Conservation (phyloP, 2,329 filamentous ascomycete species). For the Lecanoromycetidae sp. region DNA sequence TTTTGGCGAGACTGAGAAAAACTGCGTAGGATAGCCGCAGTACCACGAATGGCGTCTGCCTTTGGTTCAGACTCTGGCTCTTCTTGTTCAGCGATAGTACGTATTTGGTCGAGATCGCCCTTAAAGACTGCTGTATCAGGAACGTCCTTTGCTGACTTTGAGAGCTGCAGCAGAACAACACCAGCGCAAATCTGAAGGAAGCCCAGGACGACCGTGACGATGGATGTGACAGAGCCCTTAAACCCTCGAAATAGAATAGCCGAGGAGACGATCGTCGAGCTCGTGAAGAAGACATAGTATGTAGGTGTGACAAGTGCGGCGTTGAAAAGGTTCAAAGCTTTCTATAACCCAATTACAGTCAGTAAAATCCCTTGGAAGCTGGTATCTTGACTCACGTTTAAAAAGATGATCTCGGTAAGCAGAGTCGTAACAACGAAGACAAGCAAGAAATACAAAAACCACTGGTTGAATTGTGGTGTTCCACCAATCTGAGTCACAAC, state of each 20-base stretch:
- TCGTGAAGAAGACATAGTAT: slow-evolving; percentile 98
- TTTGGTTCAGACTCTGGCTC: slow-evolving; percentile 95
- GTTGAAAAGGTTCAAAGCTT: slow-evolving; percentile 96
- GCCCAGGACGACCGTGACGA: slow-evolving; percentile 80
- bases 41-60: slow-evolving; percentile 85
- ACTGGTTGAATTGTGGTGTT: slow-evolving; percentile 83
- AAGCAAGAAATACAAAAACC: slow-evolving; percentile 87
- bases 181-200: slow-evolving; percentile 91
- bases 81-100: slow-evolving; percentile 87
- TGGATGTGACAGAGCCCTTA: slow-evolving; percentile 68
- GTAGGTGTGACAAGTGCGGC: slow-evolving; percentile 93
- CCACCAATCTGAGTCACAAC: slow-evolving; percentile 78
- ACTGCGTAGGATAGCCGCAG: slow-evolving; percentile 74
- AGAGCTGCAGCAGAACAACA: slow-evolving; percentile 86
- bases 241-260: slow-evolving; percentile 88
- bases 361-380: background rate
- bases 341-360: slow-evolving; percentile 43
- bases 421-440: slow-evolving; percentile 85
- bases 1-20: slow-evolving; percentile 64
- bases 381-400: slow-evolving; percentile 72
- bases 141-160: slow-evolving; percentile 94
- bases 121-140: slow-evolving; percentile 85
- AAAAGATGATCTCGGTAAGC: slow-evolving; percentile 82
- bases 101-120: slow-evolving; percentile 86
- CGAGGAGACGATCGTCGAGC: slow-evolving; percentile 85